These are phyloP conservation scores for Aspergillus indologenus DNA, from an alignment of 495 filamentous ascomycete genomes.

Conservation along the genomic window DNA sequence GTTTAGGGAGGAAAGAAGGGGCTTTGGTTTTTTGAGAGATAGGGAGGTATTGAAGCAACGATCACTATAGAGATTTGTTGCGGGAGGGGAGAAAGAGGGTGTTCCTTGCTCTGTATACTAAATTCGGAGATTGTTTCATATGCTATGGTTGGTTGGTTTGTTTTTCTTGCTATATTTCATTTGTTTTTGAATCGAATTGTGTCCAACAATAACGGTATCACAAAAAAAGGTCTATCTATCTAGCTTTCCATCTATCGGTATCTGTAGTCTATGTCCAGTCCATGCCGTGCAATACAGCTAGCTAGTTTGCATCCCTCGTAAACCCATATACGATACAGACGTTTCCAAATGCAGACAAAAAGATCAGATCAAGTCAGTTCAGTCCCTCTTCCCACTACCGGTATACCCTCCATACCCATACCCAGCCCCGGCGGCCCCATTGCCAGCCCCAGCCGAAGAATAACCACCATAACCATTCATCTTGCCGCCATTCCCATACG, in stretches of 20 bases:
- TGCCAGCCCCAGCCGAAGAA: constrained; percentile 24
- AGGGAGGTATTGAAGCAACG: no score
- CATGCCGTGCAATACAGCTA: neutral
- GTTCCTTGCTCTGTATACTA: neutral
- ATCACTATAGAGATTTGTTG: no score
- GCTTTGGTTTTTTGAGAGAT: no score
- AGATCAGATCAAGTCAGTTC: constrained; percentile 15
- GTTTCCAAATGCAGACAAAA: constrained; percentile 6
- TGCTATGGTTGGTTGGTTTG: neutral
- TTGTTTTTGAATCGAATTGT: constrained; percentile 14
- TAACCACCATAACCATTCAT: constrained; percentile 33
- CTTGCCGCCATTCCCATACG: constrained; percentile 44
- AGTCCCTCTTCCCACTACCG: constrained; percentile 53
- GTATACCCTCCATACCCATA: constrained; percentile 52
- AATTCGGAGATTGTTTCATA: neutral
- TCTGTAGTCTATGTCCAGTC: neutral
- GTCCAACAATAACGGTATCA: neutral
- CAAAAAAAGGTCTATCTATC: constrained; percentile 2
- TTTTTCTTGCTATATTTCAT: constrained; percentile 1
- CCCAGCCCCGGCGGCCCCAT: constrained; percentile 33
- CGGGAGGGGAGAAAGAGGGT: neutral
- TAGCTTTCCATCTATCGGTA: neutral
- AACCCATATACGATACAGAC: constrained; percentile 1
- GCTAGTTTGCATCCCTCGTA: no score
- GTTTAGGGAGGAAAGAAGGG: no score